Evolutionary conservation across 331 rosid genomes (phyloP), one percentile per base, ranked within the genome.

Genomic region (Arachis monticola): DNA sequence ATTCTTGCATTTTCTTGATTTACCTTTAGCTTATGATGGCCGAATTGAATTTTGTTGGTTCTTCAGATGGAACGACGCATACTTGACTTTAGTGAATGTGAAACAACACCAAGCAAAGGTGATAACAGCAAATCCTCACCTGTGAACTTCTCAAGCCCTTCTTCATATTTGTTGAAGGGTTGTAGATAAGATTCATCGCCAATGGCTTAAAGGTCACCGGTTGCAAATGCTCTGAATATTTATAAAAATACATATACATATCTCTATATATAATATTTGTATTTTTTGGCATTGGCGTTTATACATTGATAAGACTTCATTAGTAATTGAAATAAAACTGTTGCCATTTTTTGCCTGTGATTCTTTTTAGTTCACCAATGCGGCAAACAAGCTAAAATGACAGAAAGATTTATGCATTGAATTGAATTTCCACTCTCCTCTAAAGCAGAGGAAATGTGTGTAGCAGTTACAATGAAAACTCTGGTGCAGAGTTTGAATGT

Each of bases 11-110:
- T 17, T 53, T 35, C 3, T 14, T 9, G 5, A 6, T 64, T 64
- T 56, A 9, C 50, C 63, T 17, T 10, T 10, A 7, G 30, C 52
- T 51, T 60, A 53, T 12, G 10, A 53, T 12, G 10, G 12, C 47
- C 35, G 13, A 68, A 60, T 69, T 42, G 61, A 13, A 50, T 17
- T 4, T 53, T 17, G 40, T 48, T 62, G 17, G 17, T 46, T 31
- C 4, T 61, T 73, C 84, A 91, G 97, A 74, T 84, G 10, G 94
- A 91, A 75, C 77, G 94, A 55, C 88, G 97, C 6, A 79, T 68
- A 41, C 91, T 91, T 9, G 97, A 91, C 88, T 91, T 91, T 8
- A 89, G 97, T 60, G 97, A 89, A 74, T 91, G 97, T 55, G 94
- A 85, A 65, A 85, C 97, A 65, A 85, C 97, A 27, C 94, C 94